Percentiles rank a stretch among this genome's conserved stretches.
phyloP scores from a whole-genome alignment of 225 moss, liverwort and hornwort species.

The Climacium dendroides region DNA sequence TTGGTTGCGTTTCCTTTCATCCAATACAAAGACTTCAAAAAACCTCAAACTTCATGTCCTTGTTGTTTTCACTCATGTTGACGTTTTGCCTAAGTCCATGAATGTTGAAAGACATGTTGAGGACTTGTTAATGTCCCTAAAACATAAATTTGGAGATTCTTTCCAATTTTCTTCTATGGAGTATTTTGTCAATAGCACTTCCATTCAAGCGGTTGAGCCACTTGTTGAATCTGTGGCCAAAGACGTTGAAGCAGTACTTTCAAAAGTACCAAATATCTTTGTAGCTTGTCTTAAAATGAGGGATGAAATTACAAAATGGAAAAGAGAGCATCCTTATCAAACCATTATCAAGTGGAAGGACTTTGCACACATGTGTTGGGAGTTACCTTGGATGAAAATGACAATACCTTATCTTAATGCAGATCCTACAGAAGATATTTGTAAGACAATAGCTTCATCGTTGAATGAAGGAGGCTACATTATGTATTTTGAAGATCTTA shows the following conservation, averaged over 20 bases:
- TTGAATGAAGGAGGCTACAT: neutral
- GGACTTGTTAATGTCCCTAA: rapidly evolving
- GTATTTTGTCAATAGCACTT: neutral
- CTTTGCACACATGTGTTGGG: neutral
- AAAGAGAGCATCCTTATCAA: neutral
- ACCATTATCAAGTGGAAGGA: neutral
- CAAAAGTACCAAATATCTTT: neutral
- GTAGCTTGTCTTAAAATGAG: neutral
- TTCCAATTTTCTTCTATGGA: neutral
- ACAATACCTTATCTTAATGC: too few relatives aligned
- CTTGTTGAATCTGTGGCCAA: neutral
- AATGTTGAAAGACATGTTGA: neutral
- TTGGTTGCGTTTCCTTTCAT: neutral
- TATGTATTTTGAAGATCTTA: neutral
- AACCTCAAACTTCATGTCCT: neutral
- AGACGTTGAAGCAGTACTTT: neutral
- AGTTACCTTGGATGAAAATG: too few relatives aligned
- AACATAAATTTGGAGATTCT: neutral
- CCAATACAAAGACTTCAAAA: neutral
- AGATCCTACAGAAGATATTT: neutral
- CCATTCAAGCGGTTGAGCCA: neutral
- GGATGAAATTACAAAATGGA: neutral
- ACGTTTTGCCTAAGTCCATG: neutral
- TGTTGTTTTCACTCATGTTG: neutral
- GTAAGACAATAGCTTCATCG: neutral